Evolutionary conservation across 352 stramenopile genomes (phyloP).

Genomic region (Globisporangium yorkense): DNA sequence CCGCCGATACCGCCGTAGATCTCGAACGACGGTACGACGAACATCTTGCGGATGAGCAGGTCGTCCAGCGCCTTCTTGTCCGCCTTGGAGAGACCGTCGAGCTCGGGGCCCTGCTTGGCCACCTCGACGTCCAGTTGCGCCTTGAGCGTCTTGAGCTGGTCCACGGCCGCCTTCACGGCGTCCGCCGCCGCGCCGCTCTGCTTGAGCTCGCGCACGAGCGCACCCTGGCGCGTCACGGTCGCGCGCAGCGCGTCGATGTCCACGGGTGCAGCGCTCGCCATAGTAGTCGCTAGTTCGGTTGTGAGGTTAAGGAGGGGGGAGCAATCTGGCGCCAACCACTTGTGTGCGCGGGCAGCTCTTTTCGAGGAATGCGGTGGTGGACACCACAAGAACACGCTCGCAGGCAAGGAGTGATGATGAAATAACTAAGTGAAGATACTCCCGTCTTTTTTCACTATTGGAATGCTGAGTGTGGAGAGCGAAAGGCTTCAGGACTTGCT

Average conservation of each 20-base stretch:
- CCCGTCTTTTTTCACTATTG: background rate
- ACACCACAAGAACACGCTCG: background rate
- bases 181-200: conserved; percentile 88
- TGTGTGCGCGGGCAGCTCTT: background rate
- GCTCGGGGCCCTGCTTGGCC: conserved; percentile 57
- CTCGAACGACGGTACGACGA: conserved; percentile 98
- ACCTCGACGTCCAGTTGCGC: conserved; percentile 78
- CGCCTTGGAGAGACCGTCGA: conserved; percentile 58
- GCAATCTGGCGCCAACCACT: no score
- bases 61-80: conserved; percentile 95
- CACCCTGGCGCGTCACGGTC: conserved; percentile 93
- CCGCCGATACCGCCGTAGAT: conserved; percentile 98
- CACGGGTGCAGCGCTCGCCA: conserved; percentile 29
- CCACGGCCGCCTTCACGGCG: conserved; percentile 89
- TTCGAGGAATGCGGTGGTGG: background rate
- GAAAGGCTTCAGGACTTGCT: no score
- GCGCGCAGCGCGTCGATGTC: conserved; percentile 93
- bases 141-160: conserved; percentile 93
- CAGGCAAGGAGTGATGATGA: background rate
- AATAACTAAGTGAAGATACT: background rate
- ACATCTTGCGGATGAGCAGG: conserved; percentile 98
- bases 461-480: no score
- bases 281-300: conserved; percentile 1
- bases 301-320: background rate
- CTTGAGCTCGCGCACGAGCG: conserved; percentile 95